Conservation (phyloP, 2,329 filamentous ascomycete genomes). For the Trichoderma cornu-damae region DNA sequence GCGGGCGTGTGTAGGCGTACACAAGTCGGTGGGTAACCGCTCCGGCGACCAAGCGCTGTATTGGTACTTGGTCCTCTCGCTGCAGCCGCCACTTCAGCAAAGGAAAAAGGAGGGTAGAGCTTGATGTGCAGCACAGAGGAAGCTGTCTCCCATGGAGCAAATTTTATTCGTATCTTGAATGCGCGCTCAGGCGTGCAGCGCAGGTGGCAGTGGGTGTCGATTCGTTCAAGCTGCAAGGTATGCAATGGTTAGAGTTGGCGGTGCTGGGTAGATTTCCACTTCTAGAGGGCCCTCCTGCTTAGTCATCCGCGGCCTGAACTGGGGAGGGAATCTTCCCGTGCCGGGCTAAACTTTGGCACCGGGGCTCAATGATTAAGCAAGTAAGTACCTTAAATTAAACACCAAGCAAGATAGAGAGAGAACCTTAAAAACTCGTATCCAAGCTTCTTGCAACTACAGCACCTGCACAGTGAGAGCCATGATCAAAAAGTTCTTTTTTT, state of each 20-base stretch:
- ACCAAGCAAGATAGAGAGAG: no score
- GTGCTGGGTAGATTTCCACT: conserved; percentile 30
- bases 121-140: not conserved
- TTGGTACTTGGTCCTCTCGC: conserved; percentile 2
- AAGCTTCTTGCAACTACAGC: no score
- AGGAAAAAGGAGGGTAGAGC: not conserved
- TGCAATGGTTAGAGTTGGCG: conserved; percentile 38
- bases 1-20: conserved; percentile 14
- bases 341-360: conserved; percentile 6
- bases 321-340: no score
- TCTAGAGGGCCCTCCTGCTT: conserved; percentile 22
- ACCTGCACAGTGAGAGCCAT: no score
- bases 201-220: conserved; percentile 19
- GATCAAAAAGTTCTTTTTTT: no score
- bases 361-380: no score
- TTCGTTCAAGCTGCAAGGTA: conserved; percentile 27
- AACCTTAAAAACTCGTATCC: no score
- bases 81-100: conserved; percentile 9
- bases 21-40: conserved; percentile 18
- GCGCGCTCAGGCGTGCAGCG: conserved; percentile 17
- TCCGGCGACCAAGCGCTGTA: conserved; percentile 2
- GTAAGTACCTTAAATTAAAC: no score
- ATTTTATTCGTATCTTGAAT: conserved; percentile 14
- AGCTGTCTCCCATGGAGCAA: not conserved
- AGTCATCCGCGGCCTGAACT: no score